A percentile compares a stretch with the other conserved stretches of the same genome.
These are phyloP conservation scores for Oryza glumipatula DNA, from an alignment of 176 grass and related monocot species.

Conservation along the genomic window DNA sequence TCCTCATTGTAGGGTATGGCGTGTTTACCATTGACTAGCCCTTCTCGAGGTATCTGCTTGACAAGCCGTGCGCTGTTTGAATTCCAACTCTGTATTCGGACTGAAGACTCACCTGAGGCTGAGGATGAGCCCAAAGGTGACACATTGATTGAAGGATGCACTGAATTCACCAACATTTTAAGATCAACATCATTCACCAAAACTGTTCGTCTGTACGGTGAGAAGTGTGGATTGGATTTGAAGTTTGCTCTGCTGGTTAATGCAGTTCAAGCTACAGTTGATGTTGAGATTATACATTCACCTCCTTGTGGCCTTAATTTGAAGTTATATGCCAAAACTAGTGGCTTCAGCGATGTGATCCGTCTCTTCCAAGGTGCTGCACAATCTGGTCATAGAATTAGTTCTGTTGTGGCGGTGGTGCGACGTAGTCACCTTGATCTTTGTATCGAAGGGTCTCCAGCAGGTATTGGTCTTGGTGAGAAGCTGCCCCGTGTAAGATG, in stretches of 20 bases:
- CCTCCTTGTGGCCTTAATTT: slow-evolving; percentile 19
- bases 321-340: slow-evolving; percentile 30
- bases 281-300: slow-evolving; percentile 27
- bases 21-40: slow-evolving; percentile 15
- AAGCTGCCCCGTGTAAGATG: neutral
- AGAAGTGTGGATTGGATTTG: slow-evolving; percentile 40
- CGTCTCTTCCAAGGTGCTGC: slow-evolving; percentile 12
- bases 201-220: neutral
- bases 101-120: neutral
- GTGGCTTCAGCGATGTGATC: slow-evolving; percentile 30
- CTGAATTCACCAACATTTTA: neutral
- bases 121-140: slow-evolving; percentile 23
- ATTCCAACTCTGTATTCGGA: slow-evolving; percentile 27
- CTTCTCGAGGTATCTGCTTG: slow-evolving; percentile 26
- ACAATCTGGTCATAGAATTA: slow-evolving; percentile 1
- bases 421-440: slow-evolving; percentile 17
- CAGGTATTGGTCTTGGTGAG: neutral
- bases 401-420: slow-evolving; percentile 21
- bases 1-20: slow-evolving; percentile 20
- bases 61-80: slow-evolving; percentile 18
- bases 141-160: slow-evolving; percentile 38
- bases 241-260: neutral
- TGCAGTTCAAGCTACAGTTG: slow-evolving; percentile 34
- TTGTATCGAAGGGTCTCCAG: slow-evolving; percentile 2
- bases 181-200: neutral